These are phyloP conservation scores for Coniella vitis DNA, from an alignment of 2,329 filamentous ascomycete genomes.

Conservation along the genomic window DNA sequence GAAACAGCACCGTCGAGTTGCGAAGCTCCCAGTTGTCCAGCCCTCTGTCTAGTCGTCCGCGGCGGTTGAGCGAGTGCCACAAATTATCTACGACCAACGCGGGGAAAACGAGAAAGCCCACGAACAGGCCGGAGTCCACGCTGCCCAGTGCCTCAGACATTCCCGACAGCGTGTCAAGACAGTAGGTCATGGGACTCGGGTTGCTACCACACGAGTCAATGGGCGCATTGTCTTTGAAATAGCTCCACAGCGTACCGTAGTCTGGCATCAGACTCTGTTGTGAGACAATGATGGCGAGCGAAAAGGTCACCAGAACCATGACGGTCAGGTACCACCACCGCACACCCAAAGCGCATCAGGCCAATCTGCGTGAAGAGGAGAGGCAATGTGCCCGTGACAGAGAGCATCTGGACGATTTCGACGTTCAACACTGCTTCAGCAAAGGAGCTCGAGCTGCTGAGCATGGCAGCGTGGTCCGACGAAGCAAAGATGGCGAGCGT, in stretches of 20 bases:
- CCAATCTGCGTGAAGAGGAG: constrained; percentile 19
- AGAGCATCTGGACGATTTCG: constrained; percentile 14
- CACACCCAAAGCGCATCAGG: constrained; percentile 19
- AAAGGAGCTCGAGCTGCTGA: constrained; percentile 15
- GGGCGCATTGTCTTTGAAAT: constrained; percentile 13
- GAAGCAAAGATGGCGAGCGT: constrained; percentile 17
- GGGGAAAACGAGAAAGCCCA: constrained; percentile 7
- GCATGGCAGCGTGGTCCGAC: constrained; percentile 11
- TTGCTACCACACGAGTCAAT: constrained; percentile 19
- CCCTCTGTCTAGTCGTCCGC: background rate
- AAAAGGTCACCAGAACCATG: constrained; percentile 14
- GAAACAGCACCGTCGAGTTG: background rate
- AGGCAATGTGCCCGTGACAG: constrained; percentile 14
- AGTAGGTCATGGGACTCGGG: constrained; percentile 16
- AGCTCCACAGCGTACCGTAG: constrained; percentile 14
- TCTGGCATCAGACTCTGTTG: constrained; percentile 15
- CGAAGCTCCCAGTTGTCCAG: constrained; percentile 8
- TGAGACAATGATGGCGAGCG: constrained; percentile 14
- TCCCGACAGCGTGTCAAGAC: constrained; percentile 3
- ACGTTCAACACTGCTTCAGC: constrained; percentile 18
- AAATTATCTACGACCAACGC: constrained; percentile 8
- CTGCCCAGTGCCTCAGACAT: constrained; percentile 1
- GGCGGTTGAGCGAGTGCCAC: constrained; percentile 4
- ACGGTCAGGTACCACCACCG: constrained; percentile 22
- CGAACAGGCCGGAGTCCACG: constrained; percentile 7